Percentiles rank a stretch among this genome's conserved stretches.
These are phyloP conservation scores for Fusarium sp. DNA, from an alignment of 2,329 filamentous ascomycete genomes.

Conservation along the genomic window DNA sequence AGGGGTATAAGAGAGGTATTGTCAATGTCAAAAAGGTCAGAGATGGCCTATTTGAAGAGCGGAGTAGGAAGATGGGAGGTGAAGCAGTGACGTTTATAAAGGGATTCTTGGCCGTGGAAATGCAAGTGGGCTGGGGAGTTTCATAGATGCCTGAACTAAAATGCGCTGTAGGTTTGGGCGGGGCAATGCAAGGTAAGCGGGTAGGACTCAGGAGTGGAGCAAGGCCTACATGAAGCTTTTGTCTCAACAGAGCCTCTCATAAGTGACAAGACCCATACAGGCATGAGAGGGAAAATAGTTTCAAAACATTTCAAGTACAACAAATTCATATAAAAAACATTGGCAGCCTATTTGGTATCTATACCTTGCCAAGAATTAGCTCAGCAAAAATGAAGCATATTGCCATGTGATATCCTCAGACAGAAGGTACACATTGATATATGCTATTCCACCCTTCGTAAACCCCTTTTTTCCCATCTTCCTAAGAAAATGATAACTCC, in stretches of 20 bases:
- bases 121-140: constrained; percentile 31
- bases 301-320: not conserved
- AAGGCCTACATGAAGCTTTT: not conserved
- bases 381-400: not conserved
- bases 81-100: constrained; percentile 41
- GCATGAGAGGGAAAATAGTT: not conserved
- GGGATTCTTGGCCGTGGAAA: constrained; percentile 19
- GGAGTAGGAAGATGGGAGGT: constrained; percentile 15
- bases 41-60: constrained; percentile 21
- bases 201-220: constrained; percentile 5
- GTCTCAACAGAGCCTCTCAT: not conserved
- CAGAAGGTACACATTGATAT: not conserved
- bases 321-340: not conserved
- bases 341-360: constrained; percentile 32
- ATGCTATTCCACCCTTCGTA: not conserved
- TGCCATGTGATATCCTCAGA: not conserved
- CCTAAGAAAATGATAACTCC: constrained; percentile 34
- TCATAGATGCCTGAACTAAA: constrained; percentile 43
- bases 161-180: constrained; percentile 5
- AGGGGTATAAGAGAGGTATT: not conserved
- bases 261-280: not conserved
- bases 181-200: constrained; percentile 25
- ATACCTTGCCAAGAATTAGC: not conserved
- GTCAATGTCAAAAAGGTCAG: constrained; percentile 1
- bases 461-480: constrained; percentile 1